Base-by-base conservation (phyloP, 1,284 basidiomycete species). In the Apiotrichum gracile region DNA sequence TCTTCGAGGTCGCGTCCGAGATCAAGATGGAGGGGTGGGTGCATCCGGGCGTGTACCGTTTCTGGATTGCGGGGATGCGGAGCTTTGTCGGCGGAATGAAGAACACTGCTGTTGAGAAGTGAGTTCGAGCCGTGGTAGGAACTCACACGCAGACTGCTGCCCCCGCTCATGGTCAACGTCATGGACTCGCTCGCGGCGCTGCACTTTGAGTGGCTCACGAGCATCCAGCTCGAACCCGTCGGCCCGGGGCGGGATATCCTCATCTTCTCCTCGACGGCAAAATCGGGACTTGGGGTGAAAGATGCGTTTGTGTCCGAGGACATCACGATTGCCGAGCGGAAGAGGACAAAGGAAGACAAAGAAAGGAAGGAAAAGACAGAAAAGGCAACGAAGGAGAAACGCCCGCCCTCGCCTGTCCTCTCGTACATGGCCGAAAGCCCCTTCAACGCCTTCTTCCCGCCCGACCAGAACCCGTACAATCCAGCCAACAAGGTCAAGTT, bases 21-120 rank as follows among this genome's bases (percentile, higher is more conserved):
- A 65, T 74, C 55, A 70, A 71, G 58, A 49, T 67, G 19, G 70
- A 74, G 54, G 70, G 70, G 17, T 72, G 68, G 67, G 64, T 71
- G 2, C 63, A 69, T 44, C 52, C 63, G n/a, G 70, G 69, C 4
- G 70, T 72, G 16, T 74, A 71, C 52, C 48, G 66, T 10, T 74
- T 72, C 53, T 68, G 69, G 66, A 51, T 74, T 10, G 63, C 60
- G 13, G 70, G 70, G 5, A 62, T 73, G 61, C 53, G 69, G 61
- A 3, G 49, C 26, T 8, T 50, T 27, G 26, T 41, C 10, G 65
- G 62, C 8, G 61, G 63, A 7, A 43, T 73, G 26, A 70, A 63
- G 54, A 46, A 56, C 26, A 56, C 55, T n/a, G 41, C 57, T 0
- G 57, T 67, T 0, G 60, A 67, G 24, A 64, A 54, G 69, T 71